Conservation (phyloP, 305 asterid species). For the Ruellia speciosa region DNA sequence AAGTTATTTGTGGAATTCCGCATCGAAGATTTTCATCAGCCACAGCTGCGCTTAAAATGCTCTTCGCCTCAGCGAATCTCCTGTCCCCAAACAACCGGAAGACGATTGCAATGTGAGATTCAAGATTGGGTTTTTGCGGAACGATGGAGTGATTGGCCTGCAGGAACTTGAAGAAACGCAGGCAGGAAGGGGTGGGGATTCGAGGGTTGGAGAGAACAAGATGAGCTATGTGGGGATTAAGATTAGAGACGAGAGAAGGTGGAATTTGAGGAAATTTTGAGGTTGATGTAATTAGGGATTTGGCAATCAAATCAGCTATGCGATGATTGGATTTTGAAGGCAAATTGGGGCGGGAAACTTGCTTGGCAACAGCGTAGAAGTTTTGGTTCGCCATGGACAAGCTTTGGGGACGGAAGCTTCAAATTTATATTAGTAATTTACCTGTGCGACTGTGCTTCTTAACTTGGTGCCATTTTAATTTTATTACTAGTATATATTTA, state of each 20-base stretch:
- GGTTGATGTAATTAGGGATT: constrained; percentile 33
- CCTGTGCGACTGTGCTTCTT: no score
- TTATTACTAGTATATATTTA: no score
- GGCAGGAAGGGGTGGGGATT: constrained; percentile 37
- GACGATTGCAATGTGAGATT: constrained; percentile 38
- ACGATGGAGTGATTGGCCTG: constrained; percentile 22
- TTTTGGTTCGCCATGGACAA: constrained; percentile 48
- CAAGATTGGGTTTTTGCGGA: constrained; percentile 39
- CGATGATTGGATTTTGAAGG: constrained; percentile 33
- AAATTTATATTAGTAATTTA: no score
- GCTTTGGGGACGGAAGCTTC: no score
- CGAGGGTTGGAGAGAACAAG: constrained; percentile 55
- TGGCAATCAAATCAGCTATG: constrained; percentile 45
- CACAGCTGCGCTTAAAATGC: constrained; percentile 41
- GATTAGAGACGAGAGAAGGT: constrained; percentile 34
- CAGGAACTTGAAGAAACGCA: constrained; percentile 49
- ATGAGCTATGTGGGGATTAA: constrained; percentile 35
- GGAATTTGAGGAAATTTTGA: constrained; percentile 22
- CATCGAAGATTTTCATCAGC: constrained; percentile 27
- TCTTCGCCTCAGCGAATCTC: constrained; percentile 53
- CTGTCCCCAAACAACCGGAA: constrained; percentile 42
- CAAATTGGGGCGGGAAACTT: constrained; percentile 25
- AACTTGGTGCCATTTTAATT: no score
- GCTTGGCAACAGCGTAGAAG: constrained; percentile 34
- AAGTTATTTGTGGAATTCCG: constrained; percentile 41